Evolutionary conservation across 2,329 filamentous ascomycete genomes (phyloP), one percentile per base, ranked within the genome.

Genomic region (Dactylellina haptotyla): DNA sequence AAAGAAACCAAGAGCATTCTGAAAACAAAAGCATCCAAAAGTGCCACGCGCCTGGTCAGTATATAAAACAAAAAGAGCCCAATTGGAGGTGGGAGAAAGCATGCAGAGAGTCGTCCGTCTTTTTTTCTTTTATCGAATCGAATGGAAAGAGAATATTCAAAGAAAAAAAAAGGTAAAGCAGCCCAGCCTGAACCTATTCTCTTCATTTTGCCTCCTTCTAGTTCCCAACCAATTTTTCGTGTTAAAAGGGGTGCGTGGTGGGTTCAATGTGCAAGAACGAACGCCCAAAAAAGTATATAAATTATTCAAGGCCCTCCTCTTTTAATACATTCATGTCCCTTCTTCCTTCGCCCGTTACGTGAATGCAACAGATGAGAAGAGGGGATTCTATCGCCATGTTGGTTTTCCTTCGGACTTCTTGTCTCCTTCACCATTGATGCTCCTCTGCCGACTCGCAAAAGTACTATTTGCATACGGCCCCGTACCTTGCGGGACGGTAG

Each of bases 381-480:
- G 34, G 34, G 56, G 43, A 46, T 50, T 32, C 37, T 73, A 73
- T 66, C 61, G 50, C 61, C 69, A 73, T 20, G 53, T 32, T 32
- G 61, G 61, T 34, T 46, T 26, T 3, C 56, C 67, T 14, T 46
- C 53, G 18, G 34, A 8, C 39, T 9, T 26, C 28, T 73, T 72
- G 23, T 28, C 58, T 16, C 48, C 59, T 14, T 43, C 41, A 16
- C 39, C 67, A 25, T 25, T 41, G 2, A 72, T 41, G n/a, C 67
- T 72, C 43, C 67, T 51, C 48, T 64, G 59, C 48, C 67, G 59
- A 10, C 67, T 72, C 2, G 67, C 67, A 28, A 65, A 64, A 8
- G 67, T 72, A 46, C 67, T 72, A 8, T 72, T 72, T 12, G 67
- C 67, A n/a, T 18, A 72, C 18, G 67, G 41, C 4, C 61, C 69